phyloP scores from a whole-genome alignment of 2,329 filamentous ascomycete species.

The Akanthomyces dipterigenus region DNA sequence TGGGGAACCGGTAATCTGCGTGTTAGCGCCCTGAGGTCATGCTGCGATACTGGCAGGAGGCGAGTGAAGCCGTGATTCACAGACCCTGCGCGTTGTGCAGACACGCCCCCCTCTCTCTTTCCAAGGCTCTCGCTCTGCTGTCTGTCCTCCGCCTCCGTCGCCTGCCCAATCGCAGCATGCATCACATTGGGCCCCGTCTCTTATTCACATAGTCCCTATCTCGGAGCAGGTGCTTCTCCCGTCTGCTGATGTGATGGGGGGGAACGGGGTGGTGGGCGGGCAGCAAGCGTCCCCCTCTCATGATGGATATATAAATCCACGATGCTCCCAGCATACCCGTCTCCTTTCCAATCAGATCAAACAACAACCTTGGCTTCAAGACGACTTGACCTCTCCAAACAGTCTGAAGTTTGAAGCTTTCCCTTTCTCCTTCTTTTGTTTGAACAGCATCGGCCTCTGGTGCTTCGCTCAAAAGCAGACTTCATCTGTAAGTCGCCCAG shows the following conservation, averaged over 20 bases:
- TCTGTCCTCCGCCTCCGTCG: background rate
- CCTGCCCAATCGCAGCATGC: constrained; percentile 2
- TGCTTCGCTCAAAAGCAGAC: background rate
- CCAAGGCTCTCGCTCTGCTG: background rate
- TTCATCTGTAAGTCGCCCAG: constrained; percentile 1
- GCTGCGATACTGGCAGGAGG: background rate
- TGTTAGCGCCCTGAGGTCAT: background rate
- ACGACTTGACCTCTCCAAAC: background rate
- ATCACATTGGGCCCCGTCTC: background rate
- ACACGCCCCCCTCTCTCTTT: too few species aligned
- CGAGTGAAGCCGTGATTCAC: background rate
- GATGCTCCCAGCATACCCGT: background rate
- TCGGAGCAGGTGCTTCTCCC: background rate
- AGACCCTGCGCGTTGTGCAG: background rate
- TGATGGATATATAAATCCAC: constrained; percentile 3
- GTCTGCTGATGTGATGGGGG: background rate
- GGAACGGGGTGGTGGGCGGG: constrained; percentile 1
- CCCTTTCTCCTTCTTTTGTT: background rate
- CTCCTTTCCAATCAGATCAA: background rate
- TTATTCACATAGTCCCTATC: constrained; percentile 5
- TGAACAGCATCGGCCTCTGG: background rate
- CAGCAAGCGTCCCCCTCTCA: background rate
- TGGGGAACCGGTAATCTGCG: background rate
- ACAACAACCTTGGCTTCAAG: background rate
- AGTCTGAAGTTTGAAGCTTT: background rate